These are phyloP conservation scores for Glycine tomentella DNA, from an alignment of 306 rosid species.

Conservation along the genomic window DNA sequence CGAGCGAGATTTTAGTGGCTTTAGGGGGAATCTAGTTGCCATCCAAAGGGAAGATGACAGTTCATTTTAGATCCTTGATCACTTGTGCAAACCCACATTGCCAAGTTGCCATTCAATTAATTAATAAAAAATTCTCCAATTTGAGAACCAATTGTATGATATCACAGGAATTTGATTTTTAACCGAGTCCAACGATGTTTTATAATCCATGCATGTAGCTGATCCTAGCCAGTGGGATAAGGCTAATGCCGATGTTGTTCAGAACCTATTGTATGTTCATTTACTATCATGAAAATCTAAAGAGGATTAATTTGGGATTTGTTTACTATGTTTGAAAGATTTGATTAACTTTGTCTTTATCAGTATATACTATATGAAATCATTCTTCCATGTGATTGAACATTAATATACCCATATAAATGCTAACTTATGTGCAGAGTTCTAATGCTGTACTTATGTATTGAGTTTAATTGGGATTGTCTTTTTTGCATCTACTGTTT, in stretches of 20 bases:
- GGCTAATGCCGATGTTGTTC: not conserved
- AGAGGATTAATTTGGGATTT: not conserved
- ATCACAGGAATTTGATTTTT: not conserved
- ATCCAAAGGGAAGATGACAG: not conserved
- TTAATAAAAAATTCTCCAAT: not conserved
- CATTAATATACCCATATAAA: not conserved
- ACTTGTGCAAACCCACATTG: not conserved
- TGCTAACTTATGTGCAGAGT: not conserved
- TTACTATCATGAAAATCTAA: not conserved
- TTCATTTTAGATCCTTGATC: not conserved
- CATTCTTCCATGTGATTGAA: slow-evolving; percentile 3
- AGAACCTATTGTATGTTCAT: not conserved
- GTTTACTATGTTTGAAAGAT: not conserved
- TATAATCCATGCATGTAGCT: not conserved
- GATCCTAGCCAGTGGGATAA: not conserved
- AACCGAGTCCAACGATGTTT: not conserved
- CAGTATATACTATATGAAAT: not conserved
- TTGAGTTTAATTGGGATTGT: not conserved
- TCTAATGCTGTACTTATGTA: slow-evolving; percentile 15
- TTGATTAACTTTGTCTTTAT: not conserved
- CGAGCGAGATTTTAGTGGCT: not conserved
- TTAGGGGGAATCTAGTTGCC: not conserved
- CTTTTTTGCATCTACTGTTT: not conserved
- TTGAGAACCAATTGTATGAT: not conserved
- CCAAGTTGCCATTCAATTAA: not conserved